Evolutionary conservation across 345 rosid species (phyloP).

Genomic region (Eucalyptus pumila): DNA sequence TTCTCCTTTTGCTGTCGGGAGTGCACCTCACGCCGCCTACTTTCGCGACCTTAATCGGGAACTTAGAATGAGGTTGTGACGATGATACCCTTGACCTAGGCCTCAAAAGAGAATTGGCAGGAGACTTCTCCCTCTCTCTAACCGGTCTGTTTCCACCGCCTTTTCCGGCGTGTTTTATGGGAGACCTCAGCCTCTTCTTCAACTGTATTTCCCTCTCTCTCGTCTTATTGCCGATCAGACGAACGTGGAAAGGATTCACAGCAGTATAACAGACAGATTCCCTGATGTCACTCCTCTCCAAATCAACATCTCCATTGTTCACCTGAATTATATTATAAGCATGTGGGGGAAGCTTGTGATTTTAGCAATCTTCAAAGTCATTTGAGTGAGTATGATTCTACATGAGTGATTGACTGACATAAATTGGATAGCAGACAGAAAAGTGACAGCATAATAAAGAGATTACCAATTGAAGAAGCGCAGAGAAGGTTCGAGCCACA

Average conservation of each 20-base stretch:
- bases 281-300: constrained; percentile 32
- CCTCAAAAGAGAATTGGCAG: not conserved
- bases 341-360: not conserved
- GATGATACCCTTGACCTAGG: constrained; percentile 7
- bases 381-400: not conserved
- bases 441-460: not conserved
- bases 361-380: not conserved
- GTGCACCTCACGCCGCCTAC: constrained; percentile 33
- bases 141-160: not conserved
- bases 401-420: not conserved
- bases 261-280: constrained; percentile 60
- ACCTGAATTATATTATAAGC: constrained; percentile 27
- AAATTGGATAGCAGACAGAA: not conserved
- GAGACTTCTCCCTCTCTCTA: not conserved
- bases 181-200: constrained; percentile 56
- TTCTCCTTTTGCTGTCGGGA: constrained; percentile 66
- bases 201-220: constrained; percentile 7
- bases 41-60: constrained; percentile 33
- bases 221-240: constrained; percentile 25
- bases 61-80: constrained; percentile 13
- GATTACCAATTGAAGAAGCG: constrained; percentile 91
- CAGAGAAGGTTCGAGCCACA: constrained; percentile 86
- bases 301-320: constrained; percentile 75
- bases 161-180: constrained; percentile 10
- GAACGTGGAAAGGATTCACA: constrained; percentile 55